A percentile compares a stretch with the other conserved stretches of the same genome.
Conservation (phyloP, 164 flowering plant species). For the Hamamelis virginiana region DNA sequence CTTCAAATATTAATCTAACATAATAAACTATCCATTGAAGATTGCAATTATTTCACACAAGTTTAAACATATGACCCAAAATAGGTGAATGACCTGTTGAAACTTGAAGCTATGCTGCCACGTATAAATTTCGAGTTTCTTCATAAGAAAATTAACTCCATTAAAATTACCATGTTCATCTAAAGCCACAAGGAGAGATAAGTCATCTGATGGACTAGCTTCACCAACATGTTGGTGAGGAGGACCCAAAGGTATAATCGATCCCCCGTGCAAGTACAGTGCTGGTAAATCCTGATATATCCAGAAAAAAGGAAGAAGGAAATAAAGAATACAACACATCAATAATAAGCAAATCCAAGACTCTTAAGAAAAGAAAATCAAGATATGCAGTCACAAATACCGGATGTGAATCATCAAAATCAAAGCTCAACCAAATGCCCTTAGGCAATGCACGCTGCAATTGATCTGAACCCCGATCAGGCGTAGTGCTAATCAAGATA, state of each 20-base stretch:
- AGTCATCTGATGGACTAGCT: slow-evolving; percentile 65
- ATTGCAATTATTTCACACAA: background rate
- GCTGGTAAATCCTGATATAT: slow-evolving; percentile 77
- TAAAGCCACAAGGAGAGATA: slow-evolving; percentile 71
- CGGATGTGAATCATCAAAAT: slow-evolving; percentile 90
- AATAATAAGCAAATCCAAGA: background rate
- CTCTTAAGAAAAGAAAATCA: background rate
- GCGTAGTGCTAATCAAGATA: slow-evolving; percentile 48
- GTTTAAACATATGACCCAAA: background rate
- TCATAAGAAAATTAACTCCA: background rate
- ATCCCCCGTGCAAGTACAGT: slow-evolving; percentile 81
- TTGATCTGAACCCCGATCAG: slow-evolving; percentile 43
- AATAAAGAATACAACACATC: background rate
- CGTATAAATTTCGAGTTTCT: background rate
- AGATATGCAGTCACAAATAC: slow-evolving; percentile 37
- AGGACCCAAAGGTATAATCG: slow-evolving; percentile 75
- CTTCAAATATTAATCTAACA: background rate
- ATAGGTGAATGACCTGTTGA: background rate
- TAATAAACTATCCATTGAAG: background rate
- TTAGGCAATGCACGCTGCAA: slow-evolving; percentile 49
- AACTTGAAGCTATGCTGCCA: background rate
- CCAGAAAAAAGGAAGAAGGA: slow-evolving; percentile 4
- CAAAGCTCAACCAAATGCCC: slow-evolving; percentile 84
- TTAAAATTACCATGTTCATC: slow-evolving; percentile 68
- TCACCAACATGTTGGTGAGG: slow-evolving; percentile 77